Conservation (phyloP, 1,139 yeast genomes). For the Lizanozyma gosingica region DNA sequence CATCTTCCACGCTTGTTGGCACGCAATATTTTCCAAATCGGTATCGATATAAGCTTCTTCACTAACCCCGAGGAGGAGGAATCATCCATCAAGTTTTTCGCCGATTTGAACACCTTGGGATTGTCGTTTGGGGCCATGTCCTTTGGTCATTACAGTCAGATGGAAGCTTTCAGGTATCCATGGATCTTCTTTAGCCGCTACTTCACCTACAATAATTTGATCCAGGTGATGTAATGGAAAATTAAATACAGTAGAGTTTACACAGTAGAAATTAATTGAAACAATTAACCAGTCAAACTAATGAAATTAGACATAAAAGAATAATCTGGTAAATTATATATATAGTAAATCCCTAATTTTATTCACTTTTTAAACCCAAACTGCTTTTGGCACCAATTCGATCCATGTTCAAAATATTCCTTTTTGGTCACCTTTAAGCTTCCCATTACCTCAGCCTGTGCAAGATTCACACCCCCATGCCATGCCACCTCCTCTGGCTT, state of each 20-base stretch:
- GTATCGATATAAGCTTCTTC: conserved; percentile 35
- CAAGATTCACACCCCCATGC: conserved; percentile 42
- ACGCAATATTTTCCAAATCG: conserved; percentile 24
- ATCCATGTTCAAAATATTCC: conserved; percentile 83
- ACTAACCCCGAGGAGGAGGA: conserved; percentile 11
- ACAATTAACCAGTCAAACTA: too few species aligned
- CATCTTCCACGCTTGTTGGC: conserved; percentile 23
- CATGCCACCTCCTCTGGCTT: conserved; percentile 25
- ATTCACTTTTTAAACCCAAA: conserved; percentile 48
- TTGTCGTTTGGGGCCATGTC: conserved; percentile 69
- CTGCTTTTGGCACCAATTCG: conserved; percentile 68
- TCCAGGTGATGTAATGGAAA: conserved; percentile 12
- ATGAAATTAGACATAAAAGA: too few species aligned
- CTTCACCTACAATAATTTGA: conserved; percentile 65
- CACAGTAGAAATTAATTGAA: too few species aligned
- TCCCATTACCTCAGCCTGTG: conserved; percentile 41
- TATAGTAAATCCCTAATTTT: too few species aligned
- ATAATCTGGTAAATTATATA: too few species aligned
- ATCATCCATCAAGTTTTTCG: conserved; percentile 32
- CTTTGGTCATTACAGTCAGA: conserved; percentile 77
- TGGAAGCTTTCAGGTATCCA: conserved; percentile 92
- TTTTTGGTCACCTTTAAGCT: conserved; percentile 58
- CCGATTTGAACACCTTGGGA: conserved; percentile 51
- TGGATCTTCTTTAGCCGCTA: conserved; percentile 77
- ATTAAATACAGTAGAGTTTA: too few species aligned